Conservation (phyloP, 345 rosid genomes). For the Lepidium sativum region DNA sequence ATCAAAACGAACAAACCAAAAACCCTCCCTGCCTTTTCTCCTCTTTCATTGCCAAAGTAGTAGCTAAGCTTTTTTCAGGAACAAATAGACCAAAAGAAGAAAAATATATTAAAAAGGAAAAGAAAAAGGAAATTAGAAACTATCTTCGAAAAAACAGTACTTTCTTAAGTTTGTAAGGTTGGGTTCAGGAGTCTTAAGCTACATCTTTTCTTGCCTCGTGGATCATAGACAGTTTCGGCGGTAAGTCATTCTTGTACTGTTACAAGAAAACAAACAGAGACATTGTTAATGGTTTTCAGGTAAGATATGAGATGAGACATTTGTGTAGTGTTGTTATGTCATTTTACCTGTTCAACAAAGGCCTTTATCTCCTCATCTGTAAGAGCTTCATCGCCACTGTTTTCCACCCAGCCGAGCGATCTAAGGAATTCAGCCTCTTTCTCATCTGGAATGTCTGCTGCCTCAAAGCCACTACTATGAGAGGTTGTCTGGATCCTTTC, state of each 20-base stretch:
- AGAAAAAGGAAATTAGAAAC: slow-evolving; percentile 29
- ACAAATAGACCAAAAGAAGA: neutral
- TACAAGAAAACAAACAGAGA: neutral
- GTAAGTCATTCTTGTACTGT: slow-evolving; percentile 43
- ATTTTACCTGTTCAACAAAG: slow-evolving; percentile 55
- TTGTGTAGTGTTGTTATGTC: neutral
- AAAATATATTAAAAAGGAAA: neutral
- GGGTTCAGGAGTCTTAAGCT: slow-evolving; percentile 20
- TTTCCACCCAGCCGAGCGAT: slow-evolving; percentile 95
- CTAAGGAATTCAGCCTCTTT: slow-evolving; percentile 79
- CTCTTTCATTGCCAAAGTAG: slow-evolving; percentile 27
- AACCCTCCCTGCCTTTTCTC: slow-evolving; percentile 24
- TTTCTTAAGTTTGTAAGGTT: slow-evolving; percentile 27
- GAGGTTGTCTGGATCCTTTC: slow-evolving; percentile 36
- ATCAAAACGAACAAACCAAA: slow-evolving; percentile 28
- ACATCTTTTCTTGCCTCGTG: slow-evolving; percentile 28
- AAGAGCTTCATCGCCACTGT: slow-evolving; percentile 65
- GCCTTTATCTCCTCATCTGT: slow-evolving; percentile 78
- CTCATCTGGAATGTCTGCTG: slow-evolving; percentile 40
- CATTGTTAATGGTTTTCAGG: neutral
- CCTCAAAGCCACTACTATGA: slow-evolving; percentile 17
- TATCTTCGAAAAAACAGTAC: slow-evolving; percentile 37
- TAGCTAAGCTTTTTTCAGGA: slow-evolving; percentile 31
- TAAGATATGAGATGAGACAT: neutral
- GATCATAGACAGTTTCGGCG: slow-evolving; percentile 36